Evolutionary conservation across 257 asterid species (phyloP).

Genomic region (Nyctanthes arbortristis): DNA sequence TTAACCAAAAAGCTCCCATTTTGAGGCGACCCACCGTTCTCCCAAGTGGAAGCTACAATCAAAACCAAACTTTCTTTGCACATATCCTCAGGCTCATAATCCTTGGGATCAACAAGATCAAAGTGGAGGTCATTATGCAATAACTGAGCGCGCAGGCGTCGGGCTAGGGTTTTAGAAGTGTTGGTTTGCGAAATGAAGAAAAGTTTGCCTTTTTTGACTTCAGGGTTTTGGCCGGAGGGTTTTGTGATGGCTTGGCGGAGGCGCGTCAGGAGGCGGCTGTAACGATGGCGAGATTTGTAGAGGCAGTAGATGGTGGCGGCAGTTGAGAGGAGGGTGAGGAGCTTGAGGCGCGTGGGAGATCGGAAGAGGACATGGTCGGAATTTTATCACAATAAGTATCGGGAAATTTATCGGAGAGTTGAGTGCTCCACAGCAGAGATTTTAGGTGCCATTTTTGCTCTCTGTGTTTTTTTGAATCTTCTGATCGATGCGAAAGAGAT

Average conservation of each 20-base stretch:
- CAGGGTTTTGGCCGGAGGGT: constrained; percentile 20
- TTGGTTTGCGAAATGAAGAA: constrained; percentile 76
- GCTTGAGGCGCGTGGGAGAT: constrained; percentile 59
- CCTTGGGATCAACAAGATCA: constrained; percentile 74
- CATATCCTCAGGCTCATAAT: constrained; percentile 91
- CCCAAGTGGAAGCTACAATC: constrained; percentile 91
- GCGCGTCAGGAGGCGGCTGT: constrained; percentile 48
- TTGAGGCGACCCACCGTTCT: constrained; percentile 68
- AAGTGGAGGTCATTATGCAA: constrained; percentile 47
- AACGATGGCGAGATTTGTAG: constrained; percentile 81
- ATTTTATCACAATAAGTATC: too few species aligned
- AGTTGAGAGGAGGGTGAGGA: constrained; percentile 80
- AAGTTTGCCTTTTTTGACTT: constrained; percentile 56
- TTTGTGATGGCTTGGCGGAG: constrained; percentile 30
- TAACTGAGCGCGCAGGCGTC: constrained; percentile 61
- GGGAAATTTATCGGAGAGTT: neutral
- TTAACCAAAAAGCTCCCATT: constrained; percentile 77
- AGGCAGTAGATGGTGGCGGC: constrained; percentile 71
- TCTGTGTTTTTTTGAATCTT: neutral
- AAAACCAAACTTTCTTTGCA: constrained; percentile 59
- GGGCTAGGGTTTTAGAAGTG: constrained; percentile 88
- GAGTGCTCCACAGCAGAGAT: neutral
- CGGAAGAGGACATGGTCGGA: constrained; percentile 52
- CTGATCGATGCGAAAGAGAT: neutral
- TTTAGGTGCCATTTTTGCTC: too few species aligned